These are phyloP conservation scores for Samsoniella hepiali DNA, from an alignment of 2,329 filamentous ascomycete species.

Conservation along the genomic window DNA sequence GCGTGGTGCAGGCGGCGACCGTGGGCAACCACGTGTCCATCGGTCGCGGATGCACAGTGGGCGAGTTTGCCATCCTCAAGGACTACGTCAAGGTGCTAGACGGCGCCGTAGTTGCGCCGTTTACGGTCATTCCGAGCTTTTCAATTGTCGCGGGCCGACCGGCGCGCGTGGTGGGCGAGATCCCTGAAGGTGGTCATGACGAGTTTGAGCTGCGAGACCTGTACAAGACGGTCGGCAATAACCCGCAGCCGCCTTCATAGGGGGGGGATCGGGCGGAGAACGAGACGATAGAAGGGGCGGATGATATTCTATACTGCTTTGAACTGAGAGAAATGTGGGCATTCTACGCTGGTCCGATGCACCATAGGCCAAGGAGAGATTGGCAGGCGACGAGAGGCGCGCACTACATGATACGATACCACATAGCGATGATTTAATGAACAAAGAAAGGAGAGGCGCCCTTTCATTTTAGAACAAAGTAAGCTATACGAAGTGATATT, in stretches of 20 bases:
- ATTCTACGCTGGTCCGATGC: background rate
- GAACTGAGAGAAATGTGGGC: background rate
- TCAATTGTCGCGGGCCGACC: constrained; percentile 84
- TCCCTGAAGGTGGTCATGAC: constrained; percentile 67
- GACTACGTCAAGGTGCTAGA: constrained; percentile 89
- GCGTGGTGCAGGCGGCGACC: constrained; percentile 76
- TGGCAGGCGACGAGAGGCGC: background rate
- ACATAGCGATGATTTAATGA: constrained; percentile 16
- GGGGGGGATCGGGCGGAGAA: too few relatives aligned
- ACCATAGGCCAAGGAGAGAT: background rate
- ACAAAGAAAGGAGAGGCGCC: background rate
- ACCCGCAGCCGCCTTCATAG: constrained; percentile 33
- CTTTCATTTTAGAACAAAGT: background rate
- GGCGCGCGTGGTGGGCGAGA: constrained; percentile 75
- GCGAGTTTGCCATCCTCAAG: constrained; percentile 87
- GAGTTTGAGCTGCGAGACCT: constrained; percentile 62
- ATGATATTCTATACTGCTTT: too few relatives aligned
- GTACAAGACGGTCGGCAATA: constrained; percentile 63
- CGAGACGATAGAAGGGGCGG: too few relatives aligned
- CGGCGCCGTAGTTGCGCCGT: constrained; percentile 75
- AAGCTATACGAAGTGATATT: background rate
- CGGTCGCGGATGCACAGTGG: constrained; percentile 71
- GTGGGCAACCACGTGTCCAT: constrained; percentile 86
- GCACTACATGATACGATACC: constrained; percentile 6
- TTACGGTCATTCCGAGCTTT: constrained; percentile 91